These are phyloP conservation scores for Uromyces viciae-fabae DNA, from an alignment of 1,284 basidiomycete genomes.

Conservation along the genomic window DNA sequence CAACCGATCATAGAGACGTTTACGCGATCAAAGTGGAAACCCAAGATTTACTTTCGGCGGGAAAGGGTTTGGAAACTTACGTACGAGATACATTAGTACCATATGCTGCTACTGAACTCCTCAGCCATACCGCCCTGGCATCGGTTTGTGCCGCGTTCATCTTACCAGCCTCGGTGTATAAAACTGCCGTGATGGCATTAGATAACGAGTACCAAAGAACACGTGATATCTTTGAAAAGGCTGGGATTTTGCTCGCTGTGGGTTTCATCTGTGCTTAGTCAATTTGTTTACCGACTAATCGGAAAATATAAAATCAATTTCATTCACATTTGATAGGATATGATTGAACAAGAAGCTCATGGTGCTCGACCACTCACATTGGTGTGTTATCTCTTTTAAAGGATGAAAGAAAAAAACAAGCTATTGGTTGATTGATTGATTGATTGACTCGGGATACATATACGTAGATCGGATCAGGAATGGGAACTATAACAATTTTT, in stretches of 20 bases:
- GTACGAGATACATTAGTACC: conserved; percentile 22
- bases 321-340: conserved; percentile 15
- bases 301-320: background rate
- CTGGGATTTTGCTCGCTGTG: conserved; percentile 35
- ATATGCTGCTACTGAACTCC: conserved; percentile 33
- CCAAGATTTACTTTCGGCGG: conserved; percentile 10
- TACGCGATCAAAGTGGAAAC: conserved; percentile 43
- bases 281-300: background rate
- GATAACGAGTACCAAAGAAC: conserved; percentile 43
- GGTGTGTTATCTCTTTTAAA: conserved; percentile 13
- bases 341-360: conserved; percentile 40
- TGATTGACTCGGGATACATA: background rate
- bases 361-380: conserved; percentile 37
- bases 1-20: conserved; percentile 31
- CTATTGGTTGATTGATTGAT: background rate
- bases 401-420: background rate
- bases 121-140: conserved; percentile 34
- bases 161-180: conserved; percentile 38
- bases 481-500: conserved; percentile 61
- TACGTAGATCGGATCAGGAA: conserved; percentile 59
- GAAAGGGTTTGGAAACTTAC: conserved; percentile 34
- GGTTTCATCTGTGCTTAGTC: background rate
- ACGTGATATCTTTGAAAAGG: conserved; percentile 43
- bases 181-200: conserved; percentile 28
- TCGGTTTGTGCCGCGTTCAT: conserved; percentile 28